These are phyloP conservation scores for Scutellospora calospora DNA, from an alignment of 371 early-diverging fungal genomes.

Conservation along the genomic window DNA sequence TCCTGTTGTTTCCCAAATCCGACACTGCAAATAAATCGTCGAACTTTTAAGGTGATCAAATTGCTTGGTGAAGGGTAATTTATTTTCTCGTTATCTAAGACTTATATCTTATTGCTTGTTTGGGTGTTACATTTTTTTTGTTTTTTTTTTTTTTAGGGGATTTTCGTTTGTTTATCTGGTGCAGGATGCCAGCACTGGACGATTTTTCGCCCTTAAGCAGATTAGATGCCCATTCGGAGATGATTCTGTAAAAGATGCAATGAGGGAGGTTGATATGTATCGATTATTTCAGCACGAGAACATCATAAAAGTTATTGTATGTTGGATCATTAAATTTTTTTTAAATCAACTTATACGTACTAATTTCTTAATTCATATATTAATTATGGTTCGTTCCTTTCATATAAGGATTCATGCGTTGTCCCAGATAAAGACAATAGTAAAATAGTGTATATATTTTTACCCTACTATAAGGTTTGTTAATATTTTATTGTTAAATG, in stretches of 20 bases:
- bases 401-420: constrained; percentile 67
- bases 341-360: background rate
- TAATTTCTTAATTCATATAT: background rate
- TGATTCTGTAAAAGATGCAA: constrained; percentile 65
- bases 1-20: constrained; percentile 69
- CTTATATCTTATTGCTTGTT: background rate
- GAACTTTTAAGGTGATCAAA: constrained; percentile 66
- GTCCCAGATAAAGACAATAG: constrained; percentile 66
- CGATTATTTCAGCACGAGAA: constrained; percentile 71
- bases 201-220: constrained; percentile 72
- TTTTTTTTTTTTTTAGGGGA: constrained; percentile 59
- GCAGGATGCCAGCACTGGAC: constrained; percentile 62
- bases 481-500: background rate
- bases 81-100: background rate
- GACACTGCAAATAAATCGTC: constrained; percentile 63
- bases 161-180: constrained; percentile 82
- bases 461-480: constrained; percentile 69
- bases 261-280: constrained; percentile 74
- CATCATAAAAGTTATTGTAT: constrained; percentile 73
- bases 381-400: constrained; percentile 9
- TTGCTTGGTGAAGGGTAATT: constrained; percentile 78
- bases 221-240: constrained; percentile 72
- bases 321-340: constrained; percentile 22
- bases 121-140: background rate
- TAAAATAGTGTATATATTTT: constrained; percentile 71